These are phyloP conservation scores for Perkinsus chesapeaki DNA, from an alignment of 169 alveolate genomes.

Conservation along the genomic window DNA sequence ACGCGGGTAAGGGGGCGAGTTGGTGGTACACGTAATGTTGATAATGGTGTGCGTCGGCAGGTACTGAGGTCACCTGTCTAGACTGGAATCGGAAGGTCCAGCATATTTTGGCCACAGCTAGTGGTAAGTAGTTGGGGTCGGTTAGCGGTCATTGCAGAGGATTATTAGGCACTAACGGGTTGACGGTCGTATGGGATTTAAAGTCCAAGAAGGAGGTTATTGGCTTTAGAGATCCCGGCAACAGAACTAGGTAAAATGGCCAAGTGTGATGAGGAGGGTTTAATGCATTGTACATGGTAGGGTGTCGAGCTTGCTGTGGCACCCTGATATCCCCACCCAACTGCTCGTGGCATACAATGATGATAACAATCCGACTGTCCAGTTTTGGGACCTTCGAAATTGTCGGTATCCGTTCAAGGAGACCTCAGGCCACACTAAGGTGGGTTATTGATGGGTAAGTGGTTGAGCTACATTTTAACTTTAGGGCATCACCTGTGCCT, in stretches of 20 bases:
- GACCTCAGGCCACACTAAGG: conserved; percentile 4
- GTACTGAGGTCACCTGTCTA: conserved; percentile 26
- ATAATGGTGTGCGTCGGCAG: background rate
- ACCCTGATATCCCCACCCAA: conserved; percentile 32
- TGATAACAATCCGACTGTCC: conserved; percentile 35
- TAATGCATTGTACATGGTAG: background rate
- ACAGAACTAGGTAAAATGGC: conserved; percentile 5
- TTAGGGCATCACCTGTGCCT: conserved; percentile 25
- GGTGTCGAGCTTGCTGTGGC: conserved; percentile 34
- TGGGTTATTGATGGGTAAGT: background rate
- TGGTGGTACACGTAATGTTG: background rate
- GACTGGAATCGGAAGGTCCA: conserved; percentile 36
- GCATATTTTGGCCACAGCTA: conserved; percentile 30
- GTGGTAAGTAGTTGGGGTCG: background rate
- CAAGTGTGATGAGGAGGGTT: background rate
- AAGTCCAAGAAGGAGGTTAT: conserved; percentile 31
- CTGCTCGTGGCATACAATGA: conserved; percentile 33
- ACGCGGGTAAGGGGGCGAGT: background rate
- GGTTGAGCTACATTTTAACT: background rate
- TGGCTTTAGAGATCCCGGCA: conserved; percentile 36
- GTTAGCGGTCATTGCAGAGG: background rate
- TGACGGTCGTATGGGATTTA: conserved; percentile 35
- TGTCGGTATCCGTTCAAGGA: conserved; percentile 35
- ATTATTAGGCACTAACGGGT: conserved; percentile 13
- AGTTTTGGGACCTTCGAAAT: conserved; percentile 34